Evolutionary conservation across 176 grass and related monocot genomes (phyloP).

Genomic region (Lolium multiflorum): DNA sequence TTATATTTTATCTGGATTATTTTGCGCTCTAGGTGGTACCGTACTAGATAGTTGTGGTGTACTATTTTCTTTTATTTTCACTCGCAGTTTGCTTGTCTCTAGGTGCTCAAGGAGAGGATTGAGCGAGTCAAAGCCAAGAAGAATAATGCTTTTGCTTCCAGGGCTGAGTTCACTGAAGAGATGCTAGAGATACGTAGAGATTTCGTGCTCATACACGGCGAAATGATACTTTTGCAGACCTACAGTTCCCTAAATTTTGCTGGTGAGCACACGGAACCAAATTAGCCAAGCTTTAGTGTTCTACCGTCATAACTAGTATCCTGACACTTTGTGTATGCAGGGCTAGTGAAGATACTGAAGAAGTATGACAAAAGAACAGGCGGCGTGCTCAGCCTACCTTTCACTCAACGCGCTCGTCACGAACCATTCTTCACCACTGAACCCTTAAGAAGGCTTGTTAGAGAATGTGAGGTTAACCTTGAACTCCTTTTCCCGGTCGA

Average conservation of each 20-base stretch:
- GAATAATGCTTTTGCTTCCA: conserved; percentile 64
- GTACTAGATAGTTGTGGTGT: background rate
- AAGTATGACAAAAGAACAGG: conserved; percentile 99
- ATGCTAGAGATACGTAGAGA: conserved; percentile 94
- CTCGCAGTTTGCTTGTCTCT: conserved; percentile 16
- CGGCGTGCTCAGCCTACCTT: conserved; percentile 74
- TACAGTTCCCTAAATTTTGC: conserved; percentile 98
- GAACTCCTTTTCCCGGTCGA: conserved; percentile 91
- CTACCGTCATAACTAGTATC: background rate
- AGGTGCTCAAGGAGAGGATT: conserved; percentile 97
- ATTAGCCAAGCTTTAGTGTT: background rate
- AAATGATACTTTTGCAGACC: conserved; percentile 95
- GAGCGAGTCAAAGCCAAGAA: conserved; percentile 73
- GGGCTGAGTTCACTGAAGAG: conserved; percentile 77
- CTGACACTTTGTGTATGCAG: conserved; percentile 50
- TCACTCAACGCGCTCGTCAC: conserved; percentile 87
- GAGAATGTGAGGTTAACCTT: conserved; percentile 86
- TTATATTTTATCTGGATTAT: background rate
- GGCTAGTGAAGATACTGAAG: conserved; percentile 91
- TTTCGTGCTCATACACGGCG: conserved; percentile 94
- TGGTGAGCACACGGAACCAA: conserved; percentile 50
- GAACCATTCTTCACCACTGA: conserved; percentile 97
- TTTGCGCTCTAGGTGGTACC: background rate
- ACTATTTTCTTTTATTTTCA: conserved; percentile 5
- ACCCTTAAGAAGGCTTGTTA: conserved; percentile 82